Evolutionary conservation across 192 early-diverging fungal species (phyloP).

Genomic region (Linnemannia exigua): DNA sequence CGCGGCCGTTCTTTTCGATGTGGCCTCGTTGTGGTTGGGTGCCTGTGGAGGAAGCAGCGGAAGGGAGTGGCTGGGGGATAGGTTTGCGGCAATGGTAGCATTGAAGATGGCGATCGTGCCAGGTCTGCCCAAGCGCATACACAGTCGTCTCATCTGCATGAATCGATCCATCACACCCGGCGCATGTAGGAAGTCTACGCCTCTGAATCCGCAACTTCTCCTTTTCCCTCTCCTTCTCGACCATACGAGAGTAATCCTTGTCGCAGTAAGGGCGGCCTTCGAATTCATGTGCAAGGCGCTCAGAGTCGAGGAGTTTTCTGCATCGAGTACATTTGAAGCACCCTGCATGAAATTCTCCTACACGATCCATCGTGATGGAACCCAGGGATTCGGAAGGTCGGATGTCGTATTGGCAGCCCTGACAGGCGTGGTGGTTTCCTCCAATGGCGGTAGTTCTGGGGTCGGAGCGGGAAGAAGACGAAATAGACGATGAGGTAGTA

Average conservation of each 20-base stretch:
- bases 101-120: slow-evolving; percentile 74
- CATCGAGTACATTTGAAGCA: slow-evolving; percentile 74
- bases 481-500: not conserved
- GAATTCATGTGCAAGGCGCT: slow-evolving; percentile 65
- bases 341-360: slow-evolving; percentile 60
- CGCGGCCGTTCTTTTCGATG: slow-evolving; percentile 70
- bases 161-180: slow-evolving; percentile 37
- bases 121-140: slow-evolving; percentile 74
- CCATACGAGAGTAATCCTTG: slow-evolving; percentile 55
- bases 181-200: slow-evolving; percentile 8
- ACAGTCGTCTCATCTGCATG: slow-evolving; percentile 52
- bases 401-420: slow-evolving; percentile 46
- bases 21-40: slow-evolving; percentile 43
- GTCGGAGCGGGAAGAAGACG: not conserved
- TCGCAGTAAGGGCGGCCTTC: slow-evolving; percentile 74
- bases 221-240: slow-evolving; percentile 18
- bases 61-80: slow-evolving; percentile 49
- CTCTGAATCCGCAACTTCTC: slow-evolving; percentile 8
- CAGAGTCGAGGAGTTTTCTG: slow-evolving; percentile 57
- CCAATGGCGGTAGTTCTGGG: not conserved
- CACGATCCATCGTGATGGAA: slow-evolving; percentile 46
- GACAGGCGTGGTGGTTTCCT: slow-evolving; percentile 8
- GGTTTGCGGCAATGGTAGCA: slow-evolving; percentile 76
- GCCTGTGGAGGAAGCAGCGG: not conserved
- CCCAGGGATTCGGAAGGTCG: slow-evolving; percentile 15